These are phyloP conservation scores for Melampsora abietis-canadensis DNA, from an alignment of 1,284 basidiomycete species.

Conservation along the genomic window DNA sequence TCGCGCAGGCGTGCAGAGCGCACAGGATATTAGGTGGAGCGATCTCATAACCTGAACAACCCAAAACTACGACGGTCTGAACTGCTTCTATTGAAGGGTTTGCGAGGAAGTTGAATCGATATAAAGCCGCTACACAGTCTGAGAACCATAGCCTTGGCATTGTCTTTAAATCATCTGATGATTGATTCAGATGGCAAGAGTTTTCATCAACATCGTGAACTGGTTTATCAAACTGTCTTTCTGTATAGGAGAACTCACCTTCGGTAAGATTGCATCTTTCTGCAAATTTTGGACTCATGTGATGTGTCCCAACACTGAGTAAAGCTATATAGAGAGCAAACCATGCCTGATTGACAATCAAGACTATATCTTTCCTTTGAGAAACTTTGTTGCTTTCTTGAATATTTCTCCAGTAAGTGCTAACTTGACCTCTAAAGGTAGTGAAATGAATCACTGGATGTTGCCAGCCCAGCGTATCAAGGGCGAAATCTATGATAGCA, in stretches of 20 bases:
- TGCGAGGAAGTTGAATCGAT: not conserved
- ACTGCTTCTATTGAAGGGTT: conserved; percentile 4
- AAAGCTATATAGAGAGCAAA: conserved; percentile 1
- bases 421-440: not conserved
- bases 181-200: not conserved
- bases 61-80: not conserved
- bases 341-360: conserved; percentile 10
- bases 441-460: conserved; percentile 9
- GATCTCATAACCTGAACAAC: conserved; percentile 5
- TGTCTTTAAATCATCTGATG: not conserved
- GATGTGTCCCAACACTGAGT: conserved; percentile 9
- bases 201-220: not conserved
- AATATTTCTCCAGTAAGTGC: not conserved
- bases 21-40: not conserved
- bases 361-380: not conserved
- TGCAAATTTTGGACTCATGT: not conserved
- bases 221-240: not conserved
- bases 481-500: conserved; percentile 1
- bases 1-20: not conserved
- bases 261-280: not conserved
- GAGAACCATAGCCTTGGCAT: conserved; percentile 3
- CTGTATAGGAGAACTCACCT: not conserved
- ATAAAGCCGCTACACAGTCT: not conserved
- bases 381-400: not conserved
- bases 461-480: conserved; percentile 3